Evolutionary conservation across 2,329 filamentous ascomycete genomes (phyloP), one percentile per base, ranked within the genome.

Genomic region (Sporothrix curviconia): DNA sequence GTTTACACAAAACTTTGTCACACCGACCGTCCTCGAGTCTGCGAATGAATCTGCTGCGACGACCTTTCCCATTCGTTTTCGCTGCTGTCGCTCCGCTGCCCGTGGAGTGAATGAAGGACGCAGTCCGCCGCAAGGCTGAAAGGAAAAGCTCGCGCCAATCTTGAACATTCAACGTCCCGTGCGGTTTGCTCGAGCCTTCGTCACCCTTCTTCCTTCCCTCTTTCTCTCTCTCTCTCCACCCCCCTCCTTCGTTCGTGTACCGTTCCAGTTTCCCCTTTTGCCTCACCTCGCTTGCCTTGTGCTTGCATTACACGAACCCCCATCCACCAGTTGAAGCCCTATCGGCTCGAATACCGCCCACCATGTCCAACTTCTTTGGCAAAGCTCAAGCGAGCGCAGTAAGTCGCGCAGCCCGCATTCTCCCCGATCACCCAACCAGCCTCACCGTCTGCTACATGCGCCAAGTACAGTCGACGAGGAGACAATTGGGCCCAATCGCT

Each of bases 321-420:
- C 25, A 19, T 17, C n/a, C 37, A 9, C 37, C 37, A 6, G 19
- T 28, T 28, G 42, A 32, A 55, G 42, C 52, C 25, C 37, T 22
- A 25, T 25, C 19, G 30, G 43, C 42, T 37, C 22, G 24, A 19
- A n/a, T n/a, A n/a, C 40, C 43, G 25, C 28, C 22, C 30, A 59
- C 37, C 63, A 84, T 84, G 80, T 74, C 80, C 61, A 75, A 78
- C 61, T 79, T 85, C 64, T 77, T 84, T 61, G 81, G 75, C 64
- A 84, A 81, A 69, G 77, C 83, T 67, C 83, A 82, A 64, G 73
- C 76, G 63, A 72, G 76, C 68, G 74, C 74, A 68, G 81, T 84
- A 73, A 71, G 81, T 78, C 62, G 42, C 57, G 53, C 52, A 52
- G n/a, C 49, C 24, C 30, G 34, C 15, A 36, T 28, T 24, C 14